Percentiles rank a stretch among this genome's conserved stretches.
Evolutionary conservation across 176 grass and related monocot genomes (phyloP).

Genomic region (Sorghum bicolor): DNA sequence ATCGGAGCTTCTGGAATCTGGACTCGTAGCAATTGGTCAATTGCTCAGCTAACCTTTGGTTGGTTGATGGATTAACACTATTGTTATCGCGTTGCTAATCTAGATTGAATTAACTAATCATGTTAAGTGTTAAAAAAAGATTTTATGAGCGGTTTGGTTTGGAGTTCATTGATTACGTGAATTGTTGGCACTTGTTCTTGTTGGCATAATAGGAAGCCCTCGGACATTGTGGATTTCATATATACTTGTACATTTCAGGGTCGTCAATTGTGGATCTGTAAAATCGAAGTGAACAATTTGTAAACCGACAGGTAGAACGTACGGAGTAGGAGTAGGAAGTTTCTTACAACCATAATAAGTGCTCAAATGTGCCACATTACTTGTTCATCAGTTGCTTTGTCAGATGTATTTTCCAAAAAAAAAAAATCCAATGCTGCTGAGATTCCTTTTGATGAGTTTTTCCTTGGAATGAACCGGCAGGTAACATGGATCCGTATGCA

Average conservation of each 20-base stretch:
- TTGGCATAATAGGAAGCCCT: not conserved
- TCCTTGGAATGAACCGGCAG: constrained; percentile 18
- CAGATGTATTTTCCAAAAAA: not conserved
- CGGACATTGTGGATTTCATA: not conserved
- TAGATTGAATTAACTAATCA: not conserved
- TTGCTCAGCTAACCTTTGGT: not conserved
- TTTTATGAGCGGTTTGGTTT: not conserved
- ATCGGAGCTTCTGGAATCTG: not conserved
- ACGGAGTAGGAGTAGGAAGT: too few species aligned
- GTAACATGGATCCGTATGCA: constrained; percentile 89
- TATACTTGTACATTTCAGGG: not conserved
- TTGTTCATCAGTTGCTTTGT: not conserved
- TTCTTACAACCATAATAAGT: too few species aligned
- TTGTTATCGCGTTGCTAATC: not conserved
- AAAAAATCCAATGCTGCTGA: not conserved
- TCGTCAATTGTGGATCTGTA: not conserved
- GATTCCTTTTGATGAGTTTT: not conserved
- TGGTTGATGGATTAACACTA: not conserved
- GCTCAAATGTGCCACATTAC: not conserved
- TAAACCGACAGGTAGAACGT: too few species aligned
- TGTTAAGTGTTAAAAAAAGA: not conserved
- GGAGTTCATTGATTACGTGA: not conserved
- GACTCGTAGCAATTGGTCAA: not conserved
- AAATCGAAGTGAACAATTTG: not conserved
- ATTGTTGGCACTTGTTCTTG: not conserved